These are phyloP conservation scores for Ophiocordyceps camponoti-leonardi DNA, from an alignment of 2,329 filamentous ascomycete genomes.

Conservation along the genomic window DNA sequence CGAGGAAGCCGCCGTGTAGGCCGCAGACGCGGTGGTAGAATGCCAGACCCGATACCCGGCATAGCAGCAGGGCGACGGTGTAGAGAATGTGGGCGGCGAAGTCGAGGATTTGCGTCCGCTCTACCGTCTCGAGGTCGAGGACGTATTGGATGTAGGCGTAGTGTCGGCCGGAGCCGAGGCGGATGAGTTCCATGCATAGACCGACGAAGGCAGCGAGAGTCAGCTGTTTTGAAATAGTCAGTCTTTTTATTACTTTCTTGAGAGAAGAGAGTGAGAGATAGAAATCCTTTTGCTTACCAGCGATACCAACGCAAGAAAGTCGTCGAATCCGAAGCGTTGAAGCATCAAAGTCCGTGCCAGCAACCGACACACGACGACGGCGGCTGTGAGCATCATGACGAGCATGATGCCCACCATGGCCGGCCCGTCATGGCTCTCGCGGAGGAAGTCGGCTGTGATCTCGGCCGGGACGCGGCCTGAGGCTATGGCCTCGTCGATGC, in stretches of 20 bases:
- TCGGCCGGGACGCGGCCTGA: slow-evolving; percentile 17
- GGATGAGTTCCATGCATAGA: slow-evolving; percentile 25
- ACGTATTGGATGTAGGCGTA: slow-evolving; percentile 28
- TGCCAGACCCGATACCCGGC: slow-evolving; percentile 32
- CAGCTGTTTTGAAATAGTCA: slow-evolving; percentile 6
- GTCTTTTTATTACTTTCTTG: background rate
- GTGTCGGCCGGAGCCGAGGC: slow-evolving; percentile 28
- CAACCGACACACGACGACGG: slow-evolving; percentile 17
- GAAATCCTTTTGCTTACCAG: slow-evolving; percentile 14
- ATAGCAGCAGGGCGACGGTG: slow-evolving; percentile 28
- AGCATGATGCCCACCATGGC: slow-evolving; percentile 22
- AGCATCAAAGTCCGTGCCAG: slow-evolving; percentile 18
- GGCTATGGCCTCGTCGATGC: slow-evolving; percentile 14
- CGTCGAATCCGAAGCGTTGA: slow-evolving; percentile 20
- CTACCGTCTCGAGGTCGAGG: slow-evolving; percentile 20
- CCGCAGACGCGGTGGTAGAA: slow-evolving; percentile 30
- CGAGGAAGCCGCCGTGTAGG: slow-evolving; percentile 16
- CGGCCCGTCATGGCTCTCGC: slow-evolving; percentile 17
- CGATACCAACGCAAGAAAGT: slow-evolving; percentile 17
- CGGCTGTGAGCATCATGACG: slow-evolving; percentile 15
- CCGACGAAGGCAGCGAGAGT: slow-evolving; percentile 24
- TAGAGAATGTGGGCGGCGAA: slow-evolving; percentile 34
- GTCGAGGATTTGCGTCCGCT: slow-evolving; percentile 27
- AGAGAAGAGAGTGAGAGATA: no score
- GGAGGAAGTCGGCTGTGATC: slow-evolving; percentile 16